Conservation (phyloP, 495 filamentous ascomycete species). For the Neurospora tetraspora region DNA sequence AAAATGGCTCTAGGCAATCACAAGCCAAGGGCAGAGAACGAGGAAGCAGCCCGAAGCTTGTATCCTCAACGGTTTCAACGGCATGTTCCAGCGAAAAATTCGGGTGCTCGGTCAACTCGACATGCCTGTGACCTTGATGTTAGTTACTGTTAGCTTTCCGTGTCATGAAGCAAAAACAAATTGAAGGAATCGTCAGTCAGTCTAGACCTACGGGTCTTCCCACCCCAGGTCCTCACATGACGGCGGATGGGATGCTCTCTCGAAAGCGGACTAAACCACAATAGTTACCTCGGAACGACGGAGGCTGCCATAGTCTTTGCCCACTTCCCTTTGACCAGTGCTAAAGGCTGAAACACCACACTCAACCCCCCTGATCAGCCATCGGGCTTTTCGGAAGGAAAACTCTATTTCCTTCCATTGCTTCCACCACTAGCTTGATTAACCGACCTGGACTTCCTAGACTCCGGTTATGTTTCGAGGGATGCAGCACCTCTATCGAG, state of each 20-base stretch:
- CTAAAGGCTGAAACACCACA: slow-evolving; percentile 30
- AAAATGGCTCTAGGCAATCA: not conserved
- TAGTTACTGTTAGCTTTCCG: not conserved
- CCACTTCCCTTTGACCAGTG: slow-evolving; percentile 30
- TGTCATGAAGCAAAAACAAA: not conserved
- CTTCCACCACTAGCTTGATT: slow-evolving; percentile 22
- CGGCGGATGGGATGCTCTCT: not conserved
- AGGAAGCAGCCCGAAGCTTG: not conserved
- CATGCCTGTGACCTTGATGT: not conserved
- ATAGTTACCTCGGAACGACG: slow-evolving; percentile 28
- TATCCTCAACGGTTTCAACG: not conserved
- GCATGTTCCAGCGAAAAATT: not conserved
- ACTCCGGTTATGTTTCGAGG: not conserved
- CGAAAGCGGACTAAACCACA: not conserved
- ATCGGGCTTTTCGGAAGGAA: slow-evolving; percentile 23
- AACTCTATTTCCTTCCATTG: slow-evolving; percentile 20
- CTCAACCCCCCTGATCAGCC: slow-evolving; percentile 7
- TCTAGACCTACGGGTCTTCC: not conserved
- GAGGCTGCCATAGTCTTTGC: slow-evolving; percentile 20
- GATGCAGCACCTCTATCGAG: not conserved
- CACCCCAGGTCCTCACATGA: not conserved
- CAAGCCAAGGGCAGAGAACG: not conserved
- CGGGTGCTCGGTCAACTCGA: not conserved
- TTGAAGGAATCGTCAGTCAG: not conserved
- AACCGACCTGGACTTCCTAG: slow-evolving; percentile 19